Percentiles rank a stretch among this genome's conserved stretches.
phyloP scores from a whole-genome alignment of 441 rosid species.

The Kokia cookei region DNA sequence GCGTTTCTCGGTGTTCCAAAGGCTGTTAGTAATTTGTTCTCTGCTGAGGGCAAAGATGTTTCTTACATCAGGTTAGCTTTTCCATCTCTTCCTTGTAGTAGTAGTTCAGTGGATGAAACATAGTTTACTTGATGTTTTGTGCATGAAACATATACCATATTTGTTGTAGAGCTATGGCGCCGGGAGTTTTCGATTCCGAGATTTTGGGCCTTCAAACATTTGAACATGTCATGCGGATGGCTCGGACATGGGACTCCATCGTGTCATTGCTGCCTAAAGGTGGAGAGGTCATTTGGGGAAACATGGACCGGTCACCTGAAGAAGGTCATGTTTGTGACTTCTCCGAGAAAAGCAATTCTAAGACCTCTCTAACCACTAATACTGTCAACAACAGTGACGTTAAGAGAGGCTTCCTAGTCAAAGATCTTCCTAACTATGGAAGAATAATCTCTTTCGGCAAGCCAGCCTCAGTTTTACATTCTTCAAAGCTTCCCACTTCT shows the following conservation, averaged over 20 bases:
- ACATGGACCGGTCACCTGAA: constrained; percentile 52
- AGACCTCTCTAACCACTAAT: constrained; percentile 9
- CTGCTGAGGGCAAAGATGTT: constrained; percentile 48
- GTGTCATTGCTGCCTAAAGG: constrained; percentile 67
- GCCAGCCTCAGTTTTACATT: constrained; percentile 31
- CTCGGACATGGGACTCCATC: constrained; percentile 70
- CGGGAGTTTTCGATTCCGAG: constrained; percentile 43
- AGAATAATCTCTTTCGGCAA: constrained; percentile 60
- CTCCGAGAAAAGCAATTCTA: constrained; percentile 25
- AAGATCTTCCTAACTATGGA: constrained; percentile 40
- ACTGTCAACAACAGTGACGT: constrained; percentile 19
- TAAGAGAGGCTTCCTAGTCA: constrained; percentile 17
- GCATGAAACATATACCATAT: neutral
- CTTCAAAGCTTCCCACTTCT: constrained; percentile 31
- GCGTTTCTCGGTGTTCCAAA: constrained; percentile 65
- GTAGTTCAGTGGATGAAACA: neutral
- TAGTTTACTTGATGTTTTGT: neutral
- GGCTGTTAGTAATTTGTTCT: constrained; percentile 41
- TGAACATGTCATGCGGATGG: constrained; percentile 43
- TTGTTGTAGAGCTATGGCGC: constrained; percentile 39
- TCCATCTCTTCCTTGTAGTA: neutral
- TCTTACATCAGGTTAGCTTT: constrained; percentile 43
- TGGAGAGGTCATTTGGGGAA: constrained; percentile 67
- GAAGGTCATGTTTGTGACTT: constrained; percentile 32
- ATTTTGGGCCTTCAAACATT: constrained; percentile 48